A percentile compares a stretch with the other conserved stretches of the same genome.
Conservation (phyloP, 2,329 filamentous ascomycete species). For the Xylaria digitata region DNA sequence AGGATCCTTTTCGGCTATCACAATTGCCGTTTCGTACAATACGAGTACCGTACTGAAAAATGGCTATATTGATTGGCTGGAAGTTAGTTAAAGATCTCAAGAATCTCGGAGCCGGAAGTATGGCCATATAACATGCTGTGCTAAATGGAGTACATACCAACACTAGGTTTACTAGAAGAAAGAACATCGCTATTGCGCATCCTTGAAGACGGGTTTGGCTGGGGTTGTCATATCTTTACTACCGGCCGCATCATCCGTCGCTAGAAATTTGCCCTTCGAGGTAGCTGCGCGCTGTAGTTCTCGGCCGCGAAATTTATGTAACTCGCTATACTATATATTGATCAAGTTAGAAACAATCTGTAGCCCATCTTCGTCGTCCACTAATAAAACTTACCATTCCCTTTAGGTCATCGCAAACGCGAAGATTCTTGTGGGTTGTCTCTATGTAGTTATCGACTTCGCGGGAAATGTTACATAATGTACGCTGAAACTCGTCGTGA, state of each 20-base stretch:
- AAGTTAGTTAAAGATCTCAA: not conserved
- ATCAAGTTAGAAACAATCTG: not conserved
- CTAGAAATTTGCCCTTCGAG: constrained; percentile 17
- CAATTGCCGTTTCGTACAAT: constrained; percentile 13
- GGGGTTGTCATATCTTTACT: constrained; percentile 18
- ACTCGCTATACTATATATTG: constrained; percentile 23
- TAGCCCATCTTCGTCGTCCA: not conserved
- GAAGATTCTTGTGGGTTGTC: constrained; percentile 28
- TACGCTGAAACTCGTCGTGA: constrained; percentile 18
- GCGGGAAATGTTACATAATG: constrained; percentile 10
- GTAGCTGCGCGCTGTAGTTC: constrained; percentile 26
- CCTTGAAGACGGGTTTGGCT: constrained; percentile 1
- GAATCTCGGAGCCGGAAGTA: not conserved
- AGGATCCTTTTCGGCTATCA: not conserved
- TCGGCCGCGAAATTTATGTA: constrained; percentile 25
- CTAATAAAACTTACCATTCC: constrained; percentile 26
- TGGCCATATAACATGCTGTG: not conserved
- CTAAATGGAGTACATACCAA: constrained; percentile 12
- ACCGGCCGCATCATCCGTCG: constrained; percentile 4
- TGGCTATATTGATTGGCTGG: not conserved
- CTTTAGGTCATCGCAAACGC: constrained; percentile 25
- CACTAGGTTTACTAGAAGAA: constrained; percentile 28
- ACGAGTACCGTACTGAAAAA: constrained; percentile 25
- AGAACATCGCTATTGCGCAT: constrained; percentile 30
- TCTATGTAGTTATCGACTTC: constrained; percentile 24